Conservation (phyloP, 768 basidiomycete genomes). For the Trametopsis cervina region DNA sequence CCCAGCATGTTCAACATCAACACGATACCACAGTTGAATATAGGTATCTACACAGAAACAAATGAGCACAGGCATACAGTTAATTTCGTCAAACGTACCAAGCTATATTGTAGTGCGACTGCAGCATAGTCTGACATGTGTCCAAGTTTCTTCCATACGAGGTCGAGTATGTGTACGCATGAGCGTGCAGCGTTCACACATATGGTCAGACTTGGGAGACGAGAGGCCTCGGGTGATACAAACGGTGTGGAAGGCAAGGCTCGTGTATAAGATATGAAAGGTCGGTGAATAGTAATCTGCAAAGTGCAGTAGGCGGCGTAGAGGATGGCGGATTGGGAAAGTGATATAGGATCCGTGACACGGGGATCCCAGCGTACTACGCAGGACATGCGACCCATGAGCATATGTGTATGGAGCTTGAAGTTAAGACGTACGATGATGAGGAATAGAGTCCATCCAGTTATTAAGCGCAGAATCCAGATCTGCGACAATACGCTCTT, state of each 20-base stretch:
- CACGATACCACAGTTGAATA: conserved; percentile 38
- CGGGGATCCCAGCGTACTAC: conserved; percentile 21
- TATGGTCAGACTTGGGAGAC: conserved; percentile 57
- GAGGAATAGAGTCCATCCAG: conserved; percentile 56
- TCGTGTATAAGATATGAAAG: conserved; percentile 64
- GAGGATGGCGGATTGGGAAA: conserved; percentile 32
- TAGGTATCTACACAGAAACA: conserved; percentile 15
- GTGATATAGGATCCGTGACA: conserved; percentile 10
- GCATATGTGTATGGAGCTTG: neutral
- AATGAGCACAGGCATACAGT: neutral
- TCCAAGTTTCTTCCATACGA: conserved; percentile 19
- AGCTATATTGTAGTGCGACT: neutral
- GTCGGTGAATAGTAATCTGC: conserved; percentile 69
- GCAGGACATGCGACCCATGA: neutral
- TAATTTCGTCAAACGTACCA: neutral
- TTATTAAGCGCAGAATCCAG: conserved; percentile 53
- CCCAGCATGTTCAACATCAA: conserved; percentile 45
- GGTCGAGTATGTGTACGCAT: conserved; percentile 62
- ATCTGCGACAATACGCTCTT: conserved; percentile 48
- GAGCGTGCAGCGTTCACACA: conserved; percentile 83
- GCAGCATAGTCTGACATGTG: conserved; percentile 1
- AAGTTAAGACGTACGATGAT: conserved; percentile 33
- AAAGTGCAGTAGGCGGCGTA: conserved; percentile 38
- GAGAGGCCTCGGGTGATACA: neutral
- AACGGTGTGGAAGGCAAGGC: conserved; percentile 41